phyloP scores from a whole-genome alignment of 1,139 yeast species.

The Pichia sp. region DNA sequence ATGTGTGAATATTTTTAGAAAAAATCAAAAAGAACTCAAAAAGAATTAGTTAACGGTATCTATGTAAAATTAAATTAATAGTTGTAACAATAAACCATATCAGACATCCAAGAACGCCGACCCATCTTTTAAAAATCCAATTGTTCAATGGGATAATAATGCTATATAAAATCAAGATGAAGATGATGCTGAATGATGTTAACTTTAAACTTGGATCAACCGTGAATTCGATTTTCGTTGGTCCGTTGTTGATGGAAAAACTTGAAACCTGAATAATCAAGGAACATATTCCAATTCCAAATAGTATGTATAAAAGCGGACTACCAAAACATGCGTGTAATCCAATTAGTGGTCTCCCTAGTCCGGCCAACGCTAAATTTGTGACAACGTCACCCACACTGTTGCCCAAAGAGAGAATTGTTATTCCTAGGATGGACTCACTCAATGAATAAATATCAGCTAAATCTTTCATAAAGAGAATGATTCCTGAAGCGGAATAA shows the following conservation, averaged over 20 bases:
- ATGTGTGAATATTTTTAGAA: slow-evolving; percentile 11
- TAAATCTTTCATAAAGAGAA: slow-evolving; percentile 21
- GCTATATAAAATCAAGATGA: slow-evolving; percentile 21
- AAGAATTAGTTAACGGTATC: neutral
- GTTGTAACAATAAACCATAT: slow-evolving; percentile 27
- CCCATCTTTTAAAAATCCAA: slow-evolving; percentile 35
- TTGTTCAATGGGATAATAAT: slow-evolving; percentile 29
- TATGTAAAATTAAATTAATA: slow-evolving; percentile 5
- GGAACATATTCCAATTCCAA: slow-evolving; percentile 35
- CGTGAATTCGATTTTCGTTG: slow-evolving; percentile 15
- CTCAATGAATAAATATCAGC: slow-evolving; percentile 22
- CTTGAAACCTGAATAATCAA: slow-evolving; percentile 26
- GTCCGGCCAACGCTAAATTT: slow-evolving; percentile 40
- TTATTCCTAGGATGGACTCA: slow-evolving; percentile 34
- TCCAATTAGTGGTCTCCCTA: slow-evolving; percentile 51
- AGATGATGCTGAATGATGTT: slow-evolving; percentile 31
- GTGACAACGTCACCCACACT: slow-evolving; percentile 50
- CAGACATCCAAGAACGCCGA: slow-evolving; percentile 25
- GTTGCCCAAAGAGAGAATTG: slow-evolving; percentile 48
- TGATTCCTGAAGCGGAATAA: slow-evolving; percentile 21
- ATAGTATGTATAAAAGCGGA: slow-evolving; percentile 39
- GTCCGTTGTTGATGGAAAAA: neutral
- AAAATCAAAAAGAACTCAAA: neutral
- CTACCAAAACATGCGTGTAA: slow-evolving; percentile 55
- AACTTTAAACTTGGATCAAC: slow-evolving; percentile 22